These are phyloP conservation scores for Nitzschia palea DNA, from an alignment of 108 stramenopile species.

Conservation along the genomic window DNA sequence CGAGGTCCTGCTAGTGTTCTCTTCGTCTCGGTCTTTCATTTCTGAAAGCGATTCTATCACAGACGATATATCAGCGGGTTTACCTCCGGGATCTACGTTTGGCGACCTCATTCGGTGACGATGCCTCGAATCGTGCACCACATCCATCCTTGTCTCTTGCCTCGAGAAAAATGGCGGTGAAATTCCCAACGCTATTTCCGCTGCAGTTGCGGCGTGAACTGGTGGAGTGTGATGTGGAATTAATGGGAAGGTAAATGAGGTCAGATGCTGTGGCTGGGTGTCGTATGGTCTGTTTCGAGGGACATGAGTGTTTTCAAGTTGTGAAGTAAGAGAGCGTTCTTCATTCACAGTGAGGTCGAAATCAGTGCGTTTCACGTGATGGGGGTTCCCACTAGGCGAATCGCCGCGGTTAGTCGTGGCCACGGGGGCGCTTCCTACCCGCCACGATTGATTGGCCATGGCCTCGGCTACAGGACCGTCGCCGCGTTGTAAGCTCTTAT, in stretches of 20 bases:
- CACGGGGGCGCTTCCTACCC: background rate
- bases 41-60: slow-evolving; percentile 1
- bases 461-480: background rate
- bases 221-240: slow-evolving; percentile 6
- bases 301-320: background rate
- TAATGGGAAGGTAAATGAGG: background rate
- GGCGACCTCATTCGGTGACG: background rate
- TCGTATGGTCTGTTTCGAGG: background rate
- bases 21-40: slow-evolving; percentile 8
- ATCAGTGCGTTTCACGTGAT: slow-evolving; percentile 1
- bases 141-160: background rate
- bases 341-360: background rate
- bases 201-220: slow-evolving; percentile 12
- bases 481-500: background rate
- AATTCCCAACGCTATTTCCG: slow-evolving; percentile 24
- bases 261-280: background rate
- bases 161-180: slow-evolving; percentile 1
- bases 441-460: background rate
- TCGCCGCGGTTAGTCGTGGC: slow-evolving; percentile 13
- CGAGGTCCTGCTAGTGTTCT: slow-evolving; percentile 9
- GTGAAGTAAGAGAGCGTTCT: slow-evolving; percentile 2
- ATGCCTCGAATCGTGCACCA: slow-evolving; percentile 3
- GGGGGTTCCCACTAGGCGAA: slow-evolving; percentile 2
- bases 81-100: background rate
- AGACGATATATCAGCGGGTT: slow-evolving; percentile 1